These are phyloP conservation scores for Paraleonurus japonicus DNA, from an alignment of 257 asterid species.

Conservation along the genomic window DNA sequence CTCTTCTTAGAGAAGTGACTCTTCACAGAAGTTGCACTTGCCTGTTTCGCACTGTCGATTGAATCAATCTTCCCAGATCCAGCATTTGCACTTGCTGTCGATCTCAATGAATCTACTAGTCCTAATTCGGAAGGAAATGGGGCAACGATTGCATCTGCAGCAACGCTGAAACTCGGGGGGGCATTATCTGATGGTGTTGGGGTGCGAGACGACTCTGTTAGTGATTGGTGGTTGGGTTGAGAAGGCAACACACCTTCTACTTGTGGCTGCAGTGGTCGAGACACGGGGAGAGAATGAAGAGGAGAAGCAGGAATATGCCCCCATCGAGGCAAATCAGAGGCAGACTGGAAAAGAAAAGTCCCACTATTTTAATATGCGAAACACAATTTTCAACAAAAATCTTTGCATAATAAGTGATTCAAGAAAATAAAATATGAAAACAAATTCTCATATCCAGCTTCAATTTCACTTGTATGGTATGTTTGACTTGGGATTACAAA, in stretches of 20 bases:
- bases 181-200: slow-evolving; percentile 49
- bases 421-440: slow-evolving; percentile 2
- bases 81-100: slow-evolving; percentile 34
- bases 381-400: not conserved
- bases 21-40: slow-evolving; percentile 38
- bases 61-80: slow-evolving; percentile 41
- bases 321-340: slow-evolving; percentile 80
- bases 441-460: not conserved
- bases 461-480: not conserved
- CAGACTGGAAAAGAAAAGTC: slow-evolving; percentile 46
- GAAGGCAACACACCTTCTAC: slow-evolving; percentile 53
- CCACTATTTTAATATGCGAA: not conserved
- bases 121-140: slow-evolving; percentile 54
- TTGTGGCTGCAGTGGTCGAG: slow-evolving; percentile 71
- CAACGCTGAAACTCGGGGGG: slow-evolving; percentile 38
- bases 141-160: slow-evolving; percentile 39
- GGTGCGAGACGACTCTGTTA: slow-evolving; percentile 51
- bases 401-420: not conserved
- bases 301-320: slow-evolving; percentile 68
- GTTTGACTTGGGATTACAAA: not conserved
- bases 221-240: slow-evolving; percentile 58
- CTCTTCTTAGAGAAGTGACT: slow-evolving; percentile 51
- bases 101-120: slow-evolving; percentile 45
- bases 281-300: slow-evolving; percentile 56
- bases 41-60: slow-evolving; percentile 37